A percentile compares a stretch with the other conserved stretches of the same genome.
Evolutionary conservation across 139 green algal genomes (phyloP).

Genomic region (Ettlia oleoabundans): DNA sequence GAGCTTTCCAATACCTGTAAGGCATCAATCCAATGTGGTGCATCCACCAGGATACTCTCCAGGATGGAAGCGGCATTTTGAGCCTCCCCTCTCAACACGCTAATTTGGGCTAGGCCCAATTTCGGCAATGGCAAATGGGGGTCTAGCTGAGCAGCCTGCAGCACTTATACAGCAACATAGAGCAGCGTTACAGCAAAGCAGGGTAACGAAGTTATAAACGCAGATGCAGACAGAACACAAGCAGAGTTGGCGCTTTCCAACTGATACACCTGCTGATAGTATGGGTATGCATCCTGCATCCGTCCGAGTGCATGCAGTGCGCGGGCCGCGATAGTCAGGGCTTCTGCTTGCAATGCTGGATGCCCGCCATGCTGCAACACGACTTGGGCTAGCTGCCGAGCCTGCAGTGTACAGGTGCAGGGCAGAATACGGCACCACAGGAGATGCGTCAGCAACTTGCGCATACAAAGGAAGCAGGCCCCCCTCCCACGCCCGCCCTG

Average conservation of each 20-base stretch:
- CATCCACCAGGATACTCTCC: conserved; percentile 65
- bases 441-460: background rate
- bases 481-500: background rate
- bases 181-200: background rate
- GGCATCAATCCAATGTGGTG: conserved; percentile 73
- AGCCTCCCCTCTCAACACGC: conserved; percentile 54
- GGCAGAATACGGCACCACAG: background rate
- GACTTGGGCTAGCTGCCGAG: conserved; percentile 52
- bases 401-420: conserved; percentile 39
- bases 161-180: background rate
- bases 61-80: conserved; percentile 74
- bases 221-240: background rate
- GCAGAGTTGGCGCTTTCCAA: background rate
- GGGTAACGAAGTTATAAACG: background rate
- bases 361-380: conserved; percentile 59
- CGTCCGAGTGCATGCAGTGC: conserved; percentile 49
- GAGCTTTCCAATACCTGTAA: conserved; percentile 53
- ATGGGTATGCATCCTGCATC: conserved; percentile 33
- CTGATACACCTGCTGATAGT: conserved; percentile 45
- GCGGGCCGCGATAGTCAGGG: conserved; percentile 59
- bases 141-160: conserved; percentile 70
- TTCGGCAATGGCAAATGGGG: conserved; percentile 57
- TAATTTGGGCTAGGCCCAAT: conserved; percentile 77
- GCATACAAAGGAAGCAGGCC: background rate
- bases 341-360: conserved; percentile 54